These are phyloP conservation scores for Saccharomycopsis olivae DNA, from an alignment of 805 yeast species.

Conservation along the genomic window DNA sequence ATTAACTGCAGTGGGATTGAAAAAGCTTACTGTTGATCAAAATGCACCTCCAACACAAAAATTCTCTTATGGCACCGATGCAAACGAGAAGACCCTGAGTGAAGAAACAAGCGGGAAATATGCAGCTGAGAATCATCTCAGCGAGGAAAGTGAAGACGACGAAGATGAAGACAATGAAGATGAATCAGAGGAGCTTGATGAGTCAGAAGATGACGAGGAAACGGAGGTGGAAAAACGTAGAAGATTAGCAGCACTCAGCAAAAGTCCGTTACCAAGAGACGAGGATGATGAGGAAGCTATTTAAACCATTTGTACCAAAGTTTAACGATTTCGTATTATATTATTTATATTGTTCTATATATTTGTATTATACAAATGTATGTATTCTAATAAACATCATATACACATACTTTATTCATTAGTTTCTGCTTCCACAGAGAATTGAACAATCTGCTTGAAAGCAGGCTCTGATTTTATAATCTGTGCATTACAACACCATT, in stretches of 20 bases:
- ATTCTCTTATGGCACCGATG: neutral
- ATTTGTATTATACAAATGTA: too few species aligned
- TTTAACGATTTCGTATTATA: too few species aligned
- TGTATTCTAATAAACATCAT: too few species aligned
- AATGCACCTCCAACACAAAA: neutral
- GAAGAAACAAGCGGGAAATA: neutral
- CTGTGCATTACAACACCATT: too few species aligned
- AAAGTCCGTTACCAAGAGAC: slow-evolving; percentile 9
- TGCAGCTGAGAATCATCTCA: neutral
- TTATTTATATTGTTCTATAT: neutral
- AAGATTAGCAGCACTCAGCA: slow-evolving; percentile 17
- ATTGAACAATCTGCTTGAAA: too few species aligned
- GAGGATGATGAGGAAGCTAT: slow-evolving; percentile 15
- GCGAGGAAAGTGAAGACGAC: slow-evolving; percentile 1
- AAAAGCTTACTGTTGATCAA: slow-evolving; percentile 3
- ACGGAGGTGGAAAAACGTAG: slow-evolving; percentile 17
- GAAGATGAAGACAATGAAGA: slow-evolving; percentile 7
- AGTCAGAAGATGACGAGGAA: slow-evolving; percentile 14
- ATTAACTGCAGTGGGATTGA: slow-evolving; percentile 16
- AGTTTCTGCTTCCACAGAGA: too few species aligned
- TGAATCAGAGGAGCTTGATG: neutral
- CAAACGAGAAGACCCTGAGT: neutral
- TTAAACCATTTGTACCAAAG: neutral
- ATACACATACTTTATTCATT: too few species aligned
- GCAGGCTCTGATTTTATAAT: too few species aligned